Percentiles rank a stretch among this genome's conserved stretches.
Evolutionary conservation across 169 alveolate species (phyloP).

Genomic region (Plasmodium coatneyi): DNA sequence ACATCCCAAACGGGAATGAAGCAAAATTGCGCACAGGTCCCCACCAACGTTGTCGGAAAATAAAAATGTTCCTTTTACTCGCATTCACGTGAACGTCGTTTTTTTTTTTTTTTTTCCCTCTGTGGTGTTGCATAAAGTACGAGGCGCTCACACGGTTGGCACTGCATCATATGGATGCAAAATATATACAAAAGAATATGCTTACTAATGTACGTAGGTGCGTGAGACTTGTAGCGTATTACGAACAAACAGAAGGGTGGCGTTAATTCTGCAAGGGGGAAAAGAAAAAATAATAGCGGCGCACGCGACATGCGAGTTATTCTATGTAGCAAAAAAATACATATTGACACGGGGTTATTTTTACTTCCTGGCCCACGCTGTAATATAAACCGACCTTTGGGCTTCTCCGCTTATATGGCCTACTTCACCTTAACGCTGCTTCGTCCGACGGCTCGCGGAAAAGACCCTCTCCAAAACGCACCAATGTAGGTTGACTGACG

Average conservation of each 20-base stretch:
- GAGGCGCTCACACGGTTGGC: background rate
- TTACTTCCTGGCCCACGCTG: background rate
- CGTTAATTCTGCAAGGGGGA: background rate
- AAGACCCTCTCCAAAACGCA: background rate
- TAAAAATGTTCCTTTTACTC: background rate
- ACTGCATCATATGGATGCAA: background rate
- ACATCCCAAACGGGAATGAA: background rate
- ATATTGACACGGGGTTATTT: background rate
- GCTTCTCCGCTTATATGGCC: background rate
- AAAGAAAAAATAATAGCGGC: background rate
- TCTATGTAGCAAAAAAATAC: background rate
- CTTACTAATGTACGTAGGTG: background rate
- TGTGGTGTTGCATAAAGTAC: background rate
- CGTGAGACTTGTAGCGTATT: background rate
- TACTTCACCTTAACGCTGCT: background rate
- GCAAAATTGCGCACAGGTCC: background rate
- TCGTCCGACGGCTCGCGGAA: background rate
- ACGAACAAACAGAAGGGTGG: background rate
- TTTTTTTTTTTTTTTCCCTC: background rate
- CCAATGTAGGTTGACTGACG: background rate
- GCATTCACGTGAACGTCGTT: background rate
- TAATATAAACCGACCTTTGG: background rate
- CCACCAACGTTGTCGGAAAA: background rate
- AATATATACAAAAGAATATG: background rate
- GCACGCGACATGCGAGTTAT: background rate